These are phyloP conservation scores for Nakazawaea molendinolei DNA, from an alignment of 805 yeast genomes.

Conservation along the genomic window DNA sequence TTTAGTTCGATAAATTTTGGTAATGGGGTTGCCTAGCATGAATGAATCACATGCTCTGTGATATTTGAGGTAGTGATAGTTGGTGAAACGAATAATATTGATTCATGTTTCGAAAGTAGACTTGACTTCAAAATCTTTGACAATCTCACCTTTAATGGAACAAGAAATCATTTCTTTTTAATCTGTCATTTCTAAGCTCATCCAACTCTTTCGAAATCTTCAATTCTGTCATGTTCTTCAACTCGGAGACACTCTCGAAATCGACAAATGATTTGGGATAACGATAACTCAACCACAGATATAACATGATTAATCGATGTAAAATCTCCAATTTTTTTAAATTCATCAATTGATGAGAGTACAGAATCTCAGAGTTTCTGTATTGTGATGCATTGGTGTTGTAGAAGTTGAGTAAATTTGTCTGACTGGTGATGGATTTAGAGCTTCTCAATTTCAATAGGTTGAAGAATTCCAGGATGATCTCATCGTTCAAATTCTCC, in stretches of 20 bases:
- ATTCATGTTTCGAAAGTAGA: too few species aligned
- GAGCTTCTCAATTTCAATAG: constrained; percentile 2
- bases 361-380: too few species aligned
- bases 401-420: constrained; percentile 12
- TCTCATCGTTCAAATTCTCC: too few species aligned
- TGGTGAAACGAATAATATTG: too few species aligned
- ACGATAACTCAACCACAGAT: constrained; percentile 81
- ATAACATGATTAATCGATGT: constrained; percentile 62
- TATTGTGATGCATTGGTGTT: constrained; percentile 6
- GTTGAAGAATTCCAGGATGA: constrained; percentile 3
- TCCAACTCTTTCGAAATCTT: constrained; percentile 45
- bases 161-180: constrained; percentile 10
- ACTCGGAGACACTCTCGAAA: constrained; percentile 61
- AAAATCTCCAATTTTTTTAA: constrained; percentile 47
- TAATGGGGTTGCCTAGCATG: too few species aligned
- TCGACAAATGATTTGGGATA: constrained; percentile 80
- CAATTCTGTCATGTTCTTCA: constrained; percentile 64
- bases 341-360: constrained; percentile 10
- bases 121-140: too few species aligned
- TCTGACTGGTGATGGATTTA: constrained; percentile 15
- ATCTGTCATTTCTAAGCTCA: constrained; percentile 18
- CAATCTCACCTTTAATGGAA: too few species aligned
- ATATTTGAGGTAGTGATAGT: too few species aligned
- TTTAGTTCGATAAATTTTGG: too few species aligned
- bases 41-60: too few species aligned